These are phyloP conservation scores for Oldenlandia corymbosa DNA, from an alignment of 257 asterid genomes.

Conservation along the genomic window DNA sequence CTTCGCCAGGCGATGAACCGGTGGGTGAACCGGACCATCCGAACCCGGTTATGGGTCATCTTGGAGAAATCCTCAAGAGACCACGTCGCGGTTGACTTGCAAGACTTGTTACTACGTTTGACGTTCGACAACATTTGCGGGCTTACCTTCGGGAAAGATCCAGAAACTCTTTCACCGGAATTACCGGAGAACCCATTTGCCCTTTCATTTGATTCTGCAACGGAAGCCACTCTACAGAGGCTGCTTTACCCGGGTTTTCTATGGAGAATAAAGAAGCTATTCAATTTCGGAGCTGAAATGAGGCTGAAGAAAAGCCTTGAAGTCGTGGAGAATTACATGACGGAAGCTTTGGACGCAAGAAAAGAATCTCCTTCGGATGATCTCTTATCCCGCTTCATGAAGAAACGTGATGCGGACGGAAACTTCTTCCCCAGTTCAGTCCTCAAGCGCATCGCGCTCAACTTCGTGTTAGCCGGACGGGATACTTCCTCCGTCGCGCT, in stretches of 20 bases:
- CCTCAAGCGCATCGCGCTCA: slow-evolving; percentile 66
- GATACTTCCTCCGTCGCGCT: slow-evolving; percentile 90
- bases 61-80: slow-evolving; percentile 53
- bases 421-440: slow-evolving; percentile 40
- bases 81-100: slow-evolving; percentile 48
- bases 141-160: slow-evolving; percentile 76
- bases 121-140: slow-evolving; percentile 88
- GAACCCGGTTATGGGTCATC: slow-evolving; percentile 68
- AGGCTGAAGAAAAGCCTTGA: slow-evolving; percentile 42
- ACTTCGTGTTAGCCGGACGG: slow-evolving; percentile 76
- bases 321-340: slow-evolving; percentile 67
- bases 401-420: slow-evolving; percentile 54
- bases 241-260: slow-evolving; percentile 61
- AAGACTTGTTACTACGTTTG: slow-evolving; percentile 58
- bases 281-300: slow-evolving; percentile 52
- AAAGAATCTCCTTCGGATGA: slow-evolving; percentile 65
- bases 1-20: slow-evolving; percentile 89
- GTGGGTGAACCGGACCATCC: slow-evolving; percentile 83
- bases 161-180: slow-evolving; percentile 67
- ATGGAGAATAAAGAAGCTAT: slow-evolving; percentile 61
- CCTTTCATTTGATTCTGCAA: slow-evolving; percentile 70
- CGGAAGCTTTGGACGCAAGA: slow-evolving; percentile 62
- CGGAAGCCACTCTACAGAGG: slow-evolving; percentile 76
- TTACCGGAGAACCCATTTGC: slow-evolving; percentile 74
- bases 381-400: slow-evolving; percentile 70